These are phyloP conservation scores for Colletotrichum filicis DNA, from an alignment of 2,329 filamentous ascomycete genomes.

Conservation along the genomic window DNA sequence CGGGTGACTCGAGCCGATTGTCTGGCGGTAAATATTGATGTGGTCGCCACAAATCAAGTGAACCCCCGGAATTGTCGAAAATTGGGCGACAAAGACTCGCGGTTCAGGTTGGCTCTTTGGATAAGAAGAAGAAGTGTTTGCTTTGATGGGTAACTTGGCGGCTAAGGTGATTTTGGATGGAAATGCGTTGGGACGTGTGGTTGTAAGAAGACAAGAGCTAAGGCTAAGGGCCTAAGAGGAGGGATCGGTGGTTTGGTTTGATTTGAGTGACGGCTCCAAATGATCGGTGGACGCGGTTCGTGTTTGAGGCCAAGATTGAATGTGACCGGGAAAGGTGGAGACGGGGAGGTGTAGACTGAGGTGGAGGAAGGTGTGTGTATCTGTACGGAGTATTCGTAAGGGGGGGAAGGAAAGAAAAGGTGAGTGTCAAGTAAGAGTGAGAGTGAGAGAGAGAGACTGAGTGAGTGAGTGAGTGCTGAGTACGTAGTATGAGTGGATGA, in stretches of 20 bases:
- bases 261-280: conserved; percentile 1
- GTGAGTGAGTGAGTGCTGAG: neutral
- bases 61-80: conserved; percentile 7
- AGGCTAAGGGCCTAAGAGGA: neutral
- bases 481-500: neutral
- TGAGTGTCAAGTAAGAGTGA: neutral
- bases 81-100: conserved; percentile 5
- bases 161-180: conserved; percentile 7
- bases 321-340: conserved; percentile 24
- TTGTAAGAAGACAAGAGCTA: conserved; percentile 25
- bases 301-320: conserved; percentile 33
- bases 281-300: conserved; percentile 24
- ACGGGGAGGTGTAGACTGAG: neutral
- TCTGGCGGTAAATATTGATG: neutral
- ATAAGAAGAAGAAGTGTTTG: neutral
- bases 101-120: conserved; percentile 4
- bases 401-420: neutral
- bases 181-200: conserved; percentile 4
- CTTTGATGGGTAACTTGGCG: neutral
- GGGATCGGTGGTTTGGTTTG: neutral
- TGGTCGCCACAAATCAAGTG: neutral
- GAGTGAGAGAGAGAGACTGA: neutral
- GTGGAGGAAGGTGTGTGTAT: neutral
- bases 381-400: neutral
- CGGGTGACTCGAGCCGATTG: conserved; percentile 5